Base-by-base conservation (phyloP, 345 rosid species). In the Eucalyptus polyanthemos region DNA sequence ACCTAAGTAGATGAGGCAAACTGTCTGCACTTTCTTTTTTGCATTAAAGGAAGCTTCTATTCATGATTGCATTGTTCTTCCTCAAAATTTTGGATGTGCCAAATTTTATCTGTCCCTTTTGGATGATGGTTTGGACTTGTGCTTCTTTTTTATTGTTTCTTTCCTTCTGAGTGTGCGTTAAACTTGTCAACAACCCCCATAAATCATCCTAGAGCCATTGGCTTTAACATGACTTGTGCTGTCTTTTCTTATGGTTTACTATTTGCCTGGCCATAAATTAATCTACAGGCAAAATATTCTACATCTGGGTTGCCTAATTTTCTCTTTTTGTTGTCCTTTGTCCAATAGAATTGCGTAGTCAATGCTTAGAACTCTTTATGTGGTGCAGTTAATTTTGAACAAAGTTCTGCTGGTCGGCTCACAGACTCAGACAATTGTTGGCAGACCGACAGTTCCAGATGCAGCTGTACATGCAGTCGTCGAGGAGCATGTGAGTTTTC, bases 371-470 rank as follows among this genome's bases (percentile, higher is more conserved):
- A 89, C 29, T 13, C 22, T 56, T 27, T 87, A 37, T 34, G 45
- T 50, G 83, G 91, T 93, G 95, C 93, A 98, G 99, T 90, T 98
- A 94, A 88, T 94, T 87, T 93, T 98, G 90, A 97, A 93, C 92
- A 98, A 96, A 95, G 99, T 98, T 91, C 95, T 96, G 86, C 88
- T 98, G 92, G 90, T 98, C 89, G 99, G 99, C 81, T 95, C 99
- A 29, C 89, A 91, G 50, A 88, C 93, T 88, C 97, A 97, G 91
- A 95, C 99, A 34, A 93, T 97, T 44, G 90, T 97, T 10, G 99
- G 99, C 69, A 92, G 99, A 91, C 99, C 99, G 37, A 93, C 90
- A n/a, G 91, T 98, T 89, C 97, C 96, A 69, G 97, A 96, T 89
- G 97, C 97, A 21, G 92, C 94, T 88, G 99, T 98, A 88, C 97